Evolutionary conservation across 257 asterid species (phyloP).

Genomic region (Solanum dulcamara): DNA sequence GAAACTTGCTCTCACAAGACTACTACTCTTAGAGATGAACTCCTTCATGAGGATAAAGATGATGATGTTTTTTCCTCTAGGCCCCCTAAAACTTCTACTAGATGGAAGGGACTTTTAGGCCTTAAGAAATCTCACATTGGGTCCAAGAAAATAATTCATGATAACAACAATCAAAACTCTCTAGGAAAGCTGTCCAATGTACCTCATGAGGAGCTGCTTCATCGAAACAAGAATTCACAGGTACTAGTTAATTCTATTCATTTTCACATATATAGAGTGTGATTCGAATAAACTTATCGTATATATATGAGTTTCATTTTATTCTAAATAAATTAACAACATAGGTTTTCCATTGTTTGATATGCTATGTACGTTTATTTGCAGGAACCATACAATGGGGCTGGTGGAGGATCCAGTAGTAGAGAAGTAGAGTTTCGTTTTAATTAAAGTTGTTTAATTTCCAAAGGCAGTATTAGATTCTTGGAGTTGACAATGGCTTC

Average conservation of each 20-base stretch:
- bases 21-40: slow-evolving; percentile 72
- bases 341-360: not conserved
- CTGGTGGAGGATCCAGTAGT: not conserved
- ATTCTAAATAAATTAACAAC: not conserved
- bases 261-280: no score
- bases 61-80: slow-evolving; percentile 16
- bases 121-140: slow-evolving; percentile 67
- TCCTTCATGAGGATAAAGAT: slow-evolving; percentile 27
- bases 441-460: not conserved
- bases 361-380: not conserved
- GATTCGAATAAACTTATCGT: no score
- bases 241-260: no score
- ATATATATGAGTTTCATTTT: not conserved
- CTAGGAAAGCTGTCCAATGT: not conserved
- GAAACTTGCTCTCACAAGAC: slow-evolving; percentile 24
- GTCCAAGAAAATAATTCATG: slow-evolving; percentile 44
- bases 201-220: slow-evolving; percentile 1
- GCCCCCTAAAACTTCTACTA: slow-evolving; percentile 74
- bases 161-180: slow-evolving; percentile 18
- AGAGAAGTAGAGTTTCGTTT: slow-evolving; percentile 14
- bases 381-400: not conserved
- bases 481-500: not conserved
- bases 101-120: slow-evolving; percentile 85
- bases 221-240: slow-evolving; percentile 29
- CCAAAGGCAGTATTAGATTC: not conserved